phyloP scores from a whole-genome alignment of 163 green algal genomes.

The Scenedesmus sp. region DNA sequence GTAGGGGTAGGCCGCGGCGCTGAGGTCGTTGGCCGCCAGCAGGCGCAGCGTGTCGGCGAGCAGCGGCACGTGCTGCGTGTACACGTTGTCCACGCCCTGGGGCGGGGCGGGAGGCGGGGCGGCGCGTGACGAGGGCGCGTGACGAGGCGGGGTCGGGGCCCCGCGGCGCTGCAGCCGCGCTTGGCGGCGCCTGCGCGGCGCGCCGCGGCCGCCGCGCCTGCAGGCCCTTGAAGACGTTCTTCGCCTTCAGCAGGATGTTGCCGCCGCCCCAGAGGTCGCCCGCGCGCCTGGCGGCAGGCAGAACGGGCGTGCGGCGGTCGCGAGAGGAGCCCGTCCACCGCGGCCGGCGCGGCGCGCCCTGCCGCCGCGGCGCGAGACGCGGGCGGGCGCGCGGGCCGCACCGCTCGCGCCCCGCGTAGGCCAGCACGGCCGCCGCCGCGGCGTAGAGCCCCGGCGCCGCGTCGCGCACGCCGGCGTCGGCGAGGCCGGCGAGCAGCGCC shows the following conservation, averaged over 20 bases:
- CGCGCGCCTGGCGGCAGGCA: conserved; percentile 53
- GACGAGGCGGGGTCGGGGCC: too few species aligned
- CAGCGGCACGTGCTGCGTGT: conserved; percentile 96
- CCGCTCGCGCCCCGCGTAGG: conserved; percentile 64
- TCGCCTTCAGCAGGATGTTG: conserved; percentile 81
- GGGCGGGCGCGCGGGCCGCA: neutral
- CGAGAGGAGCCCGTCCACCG: too few species aligned
- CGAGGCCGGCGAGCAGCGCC: conserved; percentile 55
- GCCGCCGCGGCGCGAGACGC: too few species aligned
- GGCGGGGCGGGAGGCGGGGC: neutral
- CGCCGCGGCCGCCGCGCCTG: conserved; percentile 53
- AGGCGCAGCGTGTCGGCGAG: conserved; percentile 80
- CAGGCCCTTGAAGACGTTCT: conserved; percentile 75
- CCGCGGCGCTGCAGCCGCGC: too few species aligned
- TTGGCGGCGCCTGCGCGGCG: too few species aligned
- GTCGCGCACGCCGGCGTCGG: conserved; percentile 44
- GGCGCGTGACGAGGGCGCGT: neutral
- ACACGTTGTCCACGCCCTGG: conserved; percentile 98
- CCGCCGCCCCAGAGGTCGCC: conserved; percentile 92
- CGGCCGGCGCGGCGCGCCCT: too few species aligned
- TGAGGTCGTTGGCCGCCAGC: conserved; percentile 73
- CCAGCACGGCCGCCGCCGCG: conserved; percentile 76
- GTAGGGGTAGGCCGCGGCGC: conserved; percentile 81
- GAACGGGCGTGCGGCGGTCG: too few species aligned
- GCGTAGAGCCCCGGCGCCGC: conserved; percentile 58